A percentile compares a stretch with the other conserved stretches of the same genome.
phyloP scores from a whole-genome alignment of 805 yeast genomes.

The Candida koratica region DNA sequence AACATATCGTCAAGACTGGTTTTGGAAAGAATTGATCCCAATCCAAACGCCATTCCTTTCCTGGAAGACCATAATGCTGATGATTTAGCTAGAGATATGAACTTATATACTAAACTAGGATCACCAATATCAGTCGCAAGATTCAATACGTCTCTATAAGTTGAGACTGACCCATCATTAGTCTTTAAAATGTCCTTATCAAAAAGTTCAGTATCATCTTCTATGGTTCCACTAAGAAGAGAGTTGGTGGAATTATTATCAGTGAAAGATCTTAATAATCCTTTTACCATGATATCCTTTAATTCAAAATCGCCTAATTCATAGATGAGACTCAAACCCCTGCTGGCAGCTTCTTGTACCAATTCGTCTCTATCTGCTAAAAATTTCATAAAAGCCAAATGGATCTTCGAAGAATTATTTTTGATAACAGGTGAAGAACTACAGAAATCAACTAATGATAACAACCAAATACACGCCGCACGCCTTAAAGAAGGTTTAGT shows the following conservation, averaged over 20 bases:
- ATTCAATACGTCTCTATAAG: constrained; percentile 83
- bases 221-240: constrained; percentile 61
- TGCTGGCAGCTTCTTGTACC: constrained; percentile 87
- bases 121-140: constrained; percentile 95
- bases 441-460: constrained; percentile 75
- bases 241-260: constrained; percentile 50
- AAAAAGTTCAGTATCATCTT: constrained; percentile 77
- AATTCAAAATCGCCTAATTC: constrained; percentile 68
- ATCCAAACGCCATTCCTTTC: constrained; percentile 91
- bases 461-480: constrained; percentile 81
- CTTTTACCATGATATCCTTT: constrained; percentile 69
- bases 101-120: constrained; percentile 88
- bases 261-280: constrained; percentile 73
- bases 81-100: constrained; percentile 86
- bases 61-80: constrained; percentile 90
- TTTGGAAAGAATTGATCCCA: constrained; percentile 79
- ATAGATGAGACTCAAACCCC: constrained; percentile 79
- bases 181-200: constrained; percentile 79
- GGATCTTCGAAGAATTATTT: constrained; percentile 55
- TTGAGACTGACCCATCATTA: constrained; percentile 80
- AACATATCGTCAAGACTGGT: constrained; percentile 65
- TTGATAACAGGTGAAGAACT: constrained; percentile 42
- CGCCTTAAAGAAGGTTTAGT: constrained; percentile 73
- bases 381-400: constrained; percentile 70
- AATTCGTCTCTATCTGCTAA: constrained; percentile 79